Evolutionary conservation across 2,329 filamentous ascomycete species (phyloP).

Genomic region (Aphanocladium album): DNA sequence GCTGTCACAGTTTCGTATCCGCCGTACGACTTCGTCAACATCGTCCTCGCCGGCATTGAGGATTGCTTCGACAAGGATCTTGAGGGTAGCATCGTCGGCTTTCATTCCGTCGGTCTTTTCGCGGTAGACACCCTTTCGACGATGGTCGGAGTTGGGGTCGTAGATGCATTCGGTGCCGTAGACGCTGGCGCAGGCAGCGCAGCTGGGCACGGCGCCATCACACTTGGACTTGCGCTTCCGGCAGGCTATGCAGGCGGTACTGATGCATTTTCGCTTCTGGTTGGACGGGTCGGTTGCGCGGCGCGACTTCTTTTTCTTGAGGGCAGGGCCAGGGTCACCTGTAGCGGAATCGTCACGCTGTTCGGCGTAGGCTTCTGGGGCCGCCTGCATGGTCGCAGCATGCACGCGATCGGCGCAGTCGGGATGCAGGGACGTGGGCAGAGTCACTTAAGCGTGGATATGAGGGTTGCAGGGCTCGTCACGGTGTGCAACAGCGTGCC

Average conservation of each 20-base stretch:
- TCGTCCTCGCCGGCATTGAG: constrained; percentile 87
- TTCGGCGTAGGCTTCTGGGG: neutral
- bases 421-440: neutral
- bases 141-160: constrained; percentile 92
- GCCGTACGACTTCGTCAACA: constrained; percentile 72
- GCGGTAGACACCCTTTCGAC: constrained; percentile 93
- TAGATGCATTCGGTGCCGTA: constrained; percentile 90
- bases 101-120: constrained; percentile 87
- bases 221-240: constrained; percentile 80
- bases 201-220: constrained; percentile 85
- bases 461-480: neutral
- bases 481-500: neutral
- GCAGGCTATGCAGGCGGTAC: constrained; percentile 79
- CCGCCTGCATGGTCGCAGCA: constrained; percentile 8
- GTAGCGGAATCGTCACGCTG: constrained; percentile 2
- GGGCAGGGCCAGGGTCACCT: constrained; percentile 13
- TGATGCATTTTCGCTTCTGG: constrained; percentile 72
- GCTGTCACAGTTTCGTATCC: constrained; percentile 80
- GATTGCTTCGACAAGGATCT: constrained; percentile 89
- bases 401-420: constrained; percentile 5
- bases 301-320: constrained; percentile 45
- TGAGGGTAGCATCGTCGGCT: constrained; percentile 78
- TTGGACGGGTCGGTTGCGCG: constrained; percentile 41
- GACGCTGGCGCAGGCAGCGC: constrained; percentile 92
- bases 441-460: neutral